Evolutionary conservation across 192 early-diverging fungal genomes (phyloP).

Genomic region (Entomortierella lignicola): DNA sequence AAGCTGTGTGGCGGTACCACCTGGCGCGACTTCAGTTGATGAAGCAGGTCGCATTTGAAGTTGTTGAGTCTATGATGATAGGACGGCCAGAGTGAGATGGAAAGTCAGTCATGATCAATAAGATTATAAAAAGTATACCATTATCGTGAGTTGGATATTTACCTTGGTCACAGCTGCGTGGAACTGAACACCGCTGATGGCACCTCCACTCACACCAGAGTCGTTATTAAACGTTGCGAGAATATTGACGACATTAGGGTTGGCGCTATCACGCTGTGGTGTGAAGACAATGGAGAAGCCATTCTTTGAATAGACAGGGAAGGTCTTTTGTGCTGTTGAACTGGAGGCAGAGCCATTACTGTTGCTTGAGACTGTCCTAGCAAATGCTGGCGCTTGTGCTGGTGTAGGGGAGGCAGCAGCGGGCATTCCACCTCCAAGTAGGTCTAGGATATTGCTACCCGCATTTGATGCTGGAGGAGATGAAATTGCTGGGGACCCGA

Average conservation of each 20-base stretch:
- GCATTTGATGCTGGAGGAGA: slow-evolving; percentile 20
- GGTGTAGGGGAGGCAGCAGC: slow-evolving; percentile 19
- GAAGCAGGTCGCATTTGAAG: slow-evolving; percentile 88
- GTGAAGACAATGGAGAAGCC: slow-evolving; percentile 80
- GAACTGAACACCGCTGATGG: slow-evolving; percentile 77
- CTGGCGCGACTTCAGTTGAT: slow-evolving; percentile 69
- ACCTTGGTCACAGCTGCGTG: slow-evolving; percentile 93
- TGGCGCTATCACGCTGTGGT: slow-evolving; percentile 74
- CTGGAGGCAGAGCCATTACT: slow-evolving; percentile 30
- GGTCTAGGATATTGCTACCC: slow-evolving; percentile 43
- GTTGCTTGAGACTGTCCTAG: slow-evolving; percentile 22
- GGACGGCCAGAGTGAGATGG: neutral
- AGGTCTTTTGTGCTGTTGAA: slow-evolving; percentile 34
- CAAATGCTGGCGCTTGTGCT: slow-evolving; percentile 32
- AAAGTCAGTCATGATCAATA: too few species aligned
- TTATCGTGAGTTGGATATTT: slow-evolving; percentile 7
- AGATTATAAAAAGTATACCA: too few species aligned
- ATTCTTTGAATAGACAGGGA: slow-evolving; percentile 82
- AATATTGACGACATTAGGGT: slow-evolving; percentile 72
- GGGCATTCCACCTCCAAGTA: slow-evolving; percentile 45
- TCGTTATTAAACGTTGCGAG: slow-evolving; percentile 77
- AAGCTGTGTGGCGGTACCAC: slow-evolving; percentile 75
- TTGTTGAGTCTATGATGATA: slow-evolving; percentile 74
- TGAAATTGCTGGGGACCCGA: slow-evolving; percentile 13
- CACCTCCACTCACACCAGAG: slow-evolving; percentile 55